A percentile compares a stretch with the other conserved stretches of the same genome.
Conservation (phyloP, 495 filamentous ascomycete genomes). For the Aspergillus diversus region DNA sequence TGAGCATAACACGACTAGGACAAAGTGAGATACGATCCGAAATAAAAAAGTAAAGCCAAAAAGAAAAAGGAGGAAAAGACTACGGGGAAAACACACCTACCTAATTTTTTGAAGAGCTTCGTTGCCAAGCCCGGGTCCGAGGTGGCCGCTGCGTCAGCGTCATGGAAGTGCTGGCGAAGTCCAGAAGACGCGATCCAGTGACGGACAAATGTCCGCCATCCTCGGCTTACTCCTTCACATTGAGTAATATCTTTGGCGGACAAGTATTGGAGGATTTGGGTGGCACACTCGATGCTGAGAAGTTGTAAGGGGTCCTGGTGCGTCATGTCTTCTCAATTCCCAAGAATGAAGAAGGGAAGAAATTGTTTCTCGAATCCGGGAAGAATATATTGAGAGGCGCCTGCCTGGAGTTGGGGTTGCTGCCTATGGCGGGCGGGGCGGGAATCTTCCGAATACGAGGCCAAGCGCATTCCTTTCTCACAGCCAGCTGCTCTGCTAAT, state of each 20-base stretch:
- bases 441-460: background rate
- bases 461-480: background rate
- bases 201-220: conserved; percentile 1
- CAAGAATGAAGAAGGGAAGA: background rate
- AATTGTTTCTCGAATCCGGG: background rate
- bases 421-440: background rate
- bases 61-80: background rate
- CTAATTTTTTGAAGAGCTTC: background rate
- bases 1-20: background rate
- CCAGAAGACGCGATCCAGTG: conserved; percentile 7
- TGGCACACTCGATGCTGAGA: conserved; percentile 10
- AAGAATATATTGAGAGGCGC: background rate
- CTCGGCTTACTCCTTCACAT: conserved; percentile 1
- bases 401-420: no score
- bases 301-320: conserved; percentile 4
- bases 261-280: background rate
- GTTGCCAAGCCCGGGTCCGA: background rate
- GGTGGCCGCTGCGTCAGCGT: background rate
- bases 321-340: background rate
- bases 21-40: background rate
- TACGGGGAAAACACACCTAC: background rate
- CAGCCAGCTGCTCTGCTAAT: background rate
- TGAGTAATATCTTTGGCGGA: background rate
- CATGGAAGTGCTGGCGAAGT: background rate
- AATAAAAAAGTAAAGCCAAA: background rate